A percentile compares a stretch with the other conserved stretches of the same genome.
phyloP scores from a whole-genome alignment of 495 filamentous ascomycete species.

The Entonaema liquescens region DNA sequence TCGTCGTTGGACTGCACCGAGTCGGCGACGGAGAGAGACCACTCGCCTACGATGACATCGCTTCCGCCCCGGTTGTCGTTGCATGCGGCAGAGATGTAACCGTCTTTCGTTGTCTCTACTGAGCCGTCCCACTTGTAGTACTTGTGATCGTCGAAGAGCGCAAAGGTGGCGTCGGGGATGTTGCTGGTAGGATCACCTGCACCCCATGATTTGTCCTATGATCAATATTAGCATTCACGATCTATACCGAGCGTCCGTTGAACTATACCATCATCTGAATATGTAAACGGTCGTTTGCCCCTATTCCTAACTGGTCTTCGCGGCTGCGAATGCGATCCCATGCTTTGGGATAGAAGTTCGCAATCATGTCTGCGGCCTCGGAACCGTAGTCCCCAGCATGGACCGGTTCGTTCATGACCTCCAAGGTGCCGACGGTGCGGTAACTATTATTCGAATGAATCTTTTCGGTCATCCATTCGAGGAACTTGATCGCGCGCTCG shows the following conservation, averaged over 20 bases:
- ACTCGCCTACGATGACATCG: conserved; percentile 65
- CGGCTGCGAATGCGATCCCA: conserved; percentile 38
- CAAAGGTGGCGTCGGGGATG: conserved; percentile 36
- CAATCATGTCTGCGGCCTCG: conserved; percentile 44
- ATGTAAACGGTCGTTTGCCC: conserved; percentile 32
- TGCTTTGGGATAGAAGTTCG: conserved; percentile 42
- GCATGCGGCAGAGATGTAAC: conserved; percentile 62
- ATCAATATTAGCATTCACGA: conserved; percentile 15
- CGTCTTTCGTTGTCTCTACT: conserved; percentile 52
- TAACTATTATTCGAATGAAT: conserved; percentile 58
- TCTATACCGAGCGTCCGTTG: background rate
- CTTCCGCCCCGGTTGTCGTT: conserved; percentile 57
- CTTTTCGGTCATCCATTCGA: conserved; percentile 65
- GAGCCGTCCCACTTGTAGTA: conserved; percentile 63
- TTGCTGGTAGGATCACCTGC: conserved; percentile 43
- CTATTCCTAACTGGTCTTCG: conserved; percentile 31
- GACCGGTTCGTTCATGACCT: conserved; percentile 69
- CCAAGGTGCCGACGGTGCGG: conserved; percentile 64
- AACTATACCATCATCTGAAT: conserved; percentile 45
- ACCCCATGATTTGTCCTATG: conserved; percentile 51
- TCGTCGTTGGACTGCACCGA: conserved; percentile 54
- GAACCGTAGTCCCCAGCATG: conserved; percentile 52
- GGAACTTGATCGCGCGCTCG: conserved; percentile 64
- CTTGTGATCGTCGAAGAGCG: conserved; percentile 52
- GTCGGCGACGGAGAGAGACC: conserved; percentile 60